Percentiles rank a stretch among this genome's conserved stretches.
Evolutionary conservation across 148 eudicot species (phyloP).

Genomic region (Rhododendron mucronatum): DNA sequence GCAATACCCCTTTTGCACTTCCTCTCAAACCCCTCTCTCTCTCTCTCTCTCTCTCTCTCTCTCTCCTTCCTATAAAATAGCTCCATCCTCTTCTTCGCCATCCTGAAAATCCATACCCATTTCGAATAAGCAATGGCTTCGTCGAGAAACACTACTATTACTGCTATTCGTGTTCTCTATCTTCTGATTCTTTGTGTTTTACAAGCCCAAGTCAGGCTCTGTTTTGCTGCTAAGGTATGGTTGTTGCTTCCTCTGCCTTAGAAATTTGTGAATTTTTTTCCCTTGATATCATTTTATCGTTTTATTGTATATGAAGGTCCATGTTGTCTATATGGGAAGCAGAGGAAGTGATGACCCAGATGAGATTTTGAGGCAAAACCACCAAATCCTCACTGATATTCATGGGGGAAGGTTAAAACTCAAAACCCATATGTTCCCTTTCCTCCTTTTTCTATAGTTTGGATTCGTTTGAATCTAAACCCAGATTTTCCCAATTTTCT

Average conservation of each 20-base stretch:
- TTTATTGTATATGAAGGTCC: constrained; percentile 24
- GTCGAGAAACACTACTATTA: background rate
- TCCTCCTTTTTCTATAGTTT: background rate
- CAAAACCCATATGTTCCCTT: background rate
- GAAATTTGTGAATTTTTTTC: background rate
- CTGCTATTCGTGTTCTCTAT: background rate
- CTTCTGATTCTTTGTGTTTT: constrained; percentile 15
- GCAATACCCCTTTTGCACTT: background rate
- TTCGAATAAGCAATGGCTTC: constrained; percentile 17
- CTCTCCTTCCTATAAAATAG: background rate
- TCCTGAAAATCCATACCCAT: background rate
- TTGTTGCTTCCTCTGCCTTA: background rate
- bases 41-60: background rate
- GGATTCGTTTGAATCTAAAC: background rate
- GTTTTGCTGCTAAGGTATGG: constrained; percentile 26
- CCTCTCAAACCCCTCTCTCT: background rate
- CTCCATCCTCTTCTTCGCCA: background rate
- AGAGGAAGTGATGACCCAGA: constrained; percentile 35
- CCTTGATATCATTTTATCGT: background rate
- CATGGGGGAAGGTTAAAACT: constrained; percentile 38
- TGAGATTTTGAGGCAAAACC: constrained; percentile 44
- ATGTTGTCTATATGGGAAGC: constrained; percentile 55
- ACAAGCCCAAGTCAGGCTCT: constrained; percentile 16
- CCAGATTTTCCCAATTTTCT: background rate
- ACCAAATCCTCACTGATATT: constrained; percentile 38